Conservation (phyloP, 331 rosid species). For the Saraca asoca region DNA sequence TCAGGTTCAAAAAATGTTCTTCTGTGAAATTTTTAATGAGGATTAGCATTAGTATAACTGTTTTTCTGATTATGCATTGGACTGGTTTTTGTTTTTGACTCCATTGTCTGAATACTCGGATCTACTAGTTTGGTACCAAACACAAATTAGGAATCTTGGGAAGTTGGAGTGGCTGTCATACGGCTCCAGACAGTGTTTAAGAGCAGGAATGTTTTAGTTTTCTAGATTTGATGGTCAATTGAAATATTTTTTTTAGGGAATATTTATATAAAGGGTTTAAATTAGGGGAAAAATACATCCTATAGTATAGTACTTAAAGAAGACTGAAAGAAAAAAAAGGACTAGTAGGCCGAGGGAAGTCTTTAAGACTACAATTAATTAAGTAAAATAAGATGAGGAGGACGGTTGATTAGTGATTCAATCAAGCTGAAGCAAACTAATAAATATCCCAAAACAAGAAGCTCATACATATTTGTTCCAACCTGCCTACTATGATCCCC, state of each 20-base stretch:
- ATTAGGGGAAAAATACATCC: background rate
- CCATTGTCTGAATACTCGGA: background rate
- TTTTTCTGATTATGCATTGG: constrained; percentile 18
- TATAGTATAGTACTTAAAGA: constrained; percentile 3
- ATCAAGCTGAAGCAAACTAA: constrained; percentile 13
- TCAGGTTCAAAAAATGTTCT: constrained; percentile 3
- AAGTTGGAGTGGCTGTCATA: constrained; percentile 13
- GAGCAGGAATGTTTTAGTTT: constrained; percentile 6
- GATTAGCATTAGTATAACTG: background rate
- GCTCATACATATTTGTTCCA: background rate
- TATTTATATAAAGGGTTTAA: constrained; percentile 3
- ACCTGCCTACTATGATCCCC: background rate
- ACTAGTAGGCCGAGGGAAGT: background rate
- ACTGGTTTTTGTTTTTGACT: constrained; percentile 19
- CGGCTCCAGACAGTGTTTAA: constrained; percentile 3
- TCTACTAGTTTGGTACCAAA: constrained; percentile 9
- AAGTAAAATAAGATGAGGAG: background rate
- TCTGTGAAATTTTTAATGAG: background rate
- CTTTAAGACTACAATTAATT: constrained; percentile 11
- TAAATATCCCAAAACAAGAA: constrained; percentile 4
- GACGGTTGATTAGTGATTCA: constrained; percentile 8
- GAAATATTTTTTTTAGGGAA: background rate
- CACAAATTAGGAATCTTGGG: background rate
- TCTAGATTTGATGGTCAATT: constrained; percentile 12
- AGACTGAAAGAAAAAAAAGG: background rate